Evolutionary conservation across 2,329 filamentous ascomycete genomes (phyloP), one percentile per base, ranked within the genome.

Genomic region (Hymenoscyphus scutula): DNA sequence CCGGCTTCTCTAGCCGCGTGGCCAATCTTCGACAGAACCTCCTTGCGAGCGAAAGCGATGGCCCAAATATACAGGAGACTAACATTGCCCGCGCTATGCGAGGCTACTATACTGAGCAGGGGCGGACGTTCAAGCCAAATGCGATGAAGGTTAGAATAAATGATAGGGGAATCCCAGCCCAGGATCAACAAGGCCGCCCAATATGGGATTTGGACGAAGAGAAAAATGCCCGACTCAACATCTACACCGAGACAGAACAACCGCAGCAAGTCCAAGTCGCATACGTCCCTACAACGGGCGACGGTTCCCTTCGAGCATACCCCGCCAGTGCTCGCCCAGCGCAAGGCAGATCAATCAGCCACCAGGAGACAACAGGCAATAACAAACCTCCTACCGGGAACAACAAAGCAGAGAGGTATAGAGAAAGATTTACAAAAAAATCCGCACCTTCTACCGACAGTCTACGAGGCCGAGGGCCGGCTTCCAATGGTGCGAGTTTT

Each of bases 21-120:
- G 85, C 83, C 68, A 75, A 73, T 7, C 83, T 85, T 69, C 82
- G 88, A 60, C 84, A 85, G 71, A 88, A 88, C 65, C 86, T 91
- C 65, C 86, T 93, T 67, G 85, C 90, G 60, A 80, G 81, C 74
- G 87, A 89, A 68, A 80, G 82, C 69, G 87, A 89, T 76, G 88
- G 88, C 76, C 87, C 90, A 73, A 89, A 86, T 66, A 84, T 96
- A 77, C 93, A 98, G 79, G 92, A 96, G 79, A 96, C 92, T 2
- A 92, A 98, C 79, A 90, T 98, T 72, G 96, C 91, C 77, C 91
- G 95, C 71, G 92, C 96, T 38, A 86, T 99, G 29, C 90, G 95
- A 71, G 89, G 87, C 70, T 97, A 98, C 82, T 98, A 99, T 81
- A 69, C 79, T 4, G 53, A 60, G 30, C 30, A 60, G 27, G 27